Evolutionary conservation across 2,329 filamentous ascomycete species (phyloP).

Genomic region (Xylaria multiplex): DNA sequence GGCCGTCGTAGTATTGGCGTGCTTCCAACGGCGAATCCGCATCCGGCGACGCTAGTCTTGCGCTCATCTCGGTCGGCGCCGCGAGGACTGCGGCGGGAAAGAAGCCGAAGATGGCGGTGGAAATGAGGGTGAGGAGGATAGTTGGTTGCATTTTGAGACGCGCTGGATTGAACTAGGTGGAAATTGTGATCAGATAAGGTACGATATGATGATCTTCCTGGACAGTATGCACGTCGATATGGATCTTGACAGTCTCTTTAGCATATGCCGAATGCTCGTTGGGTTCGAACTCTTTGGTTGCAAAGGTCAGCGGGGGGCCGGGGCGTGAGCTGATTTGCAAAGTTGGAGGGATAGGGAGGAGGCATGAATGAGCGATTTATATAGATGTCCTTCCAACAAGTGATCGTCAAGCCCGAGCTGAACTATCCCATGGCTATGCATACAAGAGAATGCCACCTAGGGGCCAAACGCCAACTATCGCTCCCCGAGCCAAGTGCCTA

Average conservation of each 20-base stretch:
- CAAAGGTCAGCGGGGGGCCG: neutral
- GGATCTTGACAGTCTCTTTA: neutral
- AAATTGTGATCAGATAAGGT: neutral
- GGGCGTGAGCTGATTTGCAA: neutral
- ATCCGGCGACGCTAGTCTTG: neutral
- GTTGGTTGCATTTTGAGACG: slow-evolving; percentile 17
- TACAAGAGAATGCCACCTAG: slow-evolving; percentile 1
- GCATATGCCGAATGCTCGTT: neutral
- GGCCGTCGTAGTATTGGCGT: slow-evolving; percentile 29
- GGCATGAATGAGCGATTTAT: slow-evolving; percentile 13
- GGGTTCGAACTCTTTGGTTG: neutral
- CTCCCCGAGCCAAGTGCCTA: neutral
- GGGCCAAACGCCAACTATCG: neutral
- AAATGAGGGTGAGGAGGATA: slow-evolving; percentile 12
- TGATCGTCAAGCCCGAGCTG: neutral
- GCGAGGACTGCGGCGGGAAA: slow-evolving; percentile 8
- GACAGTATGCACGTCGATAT: neutral
- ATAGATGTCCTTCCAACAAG: neutral
- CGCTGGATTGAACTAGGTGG: neutral
- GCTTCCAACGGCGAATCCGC: slow-evolving; percentile 2
- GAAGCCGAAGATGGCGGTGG: slow-evolving; percentile 7
- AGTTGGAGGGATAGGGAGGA: neutral
- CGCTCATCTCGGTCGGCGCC: slow-evolving; percentile 5
- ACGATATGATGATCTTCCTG: neutral
- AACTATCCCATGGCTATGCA: neutral